Evolutionary conservation across 257 asterid genomes (phyloP), one percentile per base, ranked within the genome.

Genomic region (Salvia rosmarinus): DNA sequence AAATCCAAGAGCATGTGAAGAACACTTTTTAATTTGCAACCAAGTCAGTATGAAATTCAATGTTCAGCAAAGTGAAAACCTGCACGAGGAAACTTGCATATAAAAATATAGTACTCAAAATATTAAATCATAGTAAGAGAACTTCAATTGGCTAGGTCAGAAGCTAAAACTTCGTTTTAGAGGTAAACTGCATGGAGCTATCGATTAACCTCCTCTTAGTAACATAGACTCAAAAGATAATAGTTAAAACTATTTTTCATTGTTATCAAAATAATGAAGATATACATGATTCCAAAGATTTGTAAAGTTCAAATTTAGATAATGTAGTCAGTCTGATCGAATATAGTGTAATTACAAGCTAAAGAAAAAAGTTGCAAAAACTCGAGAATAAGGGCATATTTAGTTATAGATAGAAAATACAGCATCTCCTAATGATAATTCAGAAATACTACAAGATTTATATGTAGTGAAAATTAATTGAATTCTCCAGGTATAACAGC

Each of bases 1-100:
- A 59, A 71, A 19, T 58, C n/a, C 50, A 59, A 28, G 32, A 23
- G 21, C 46, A 70, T 25, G n/a, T 70, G 28, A 46, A 30, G 39
- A 47, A 71, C 49, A 21, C 51, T 51, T 51, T 9, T 34, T 17
- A 44, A 67, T 17, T 30, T 34, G 34, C 19, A 21, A 67, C 72
- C 14, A n/a, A 35, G 39, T 50, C 14, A 37, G 28, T 35, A 51
- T 12, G 64, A 52, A 68, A 7, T 37, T 37, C 35, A 39, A 9
- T 54, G 23, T 21, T 39, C 37, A 50, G 23, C 54, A 51, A 52
- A 37, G 58, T 54, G 25, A 52, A 67, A 50, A 44, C 14, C 61
- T 68, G 62, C 59, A 47, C 9, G 3, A 30, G 25, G 34, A n/a
- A 17, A 16, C 4, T 16, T 34, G 28, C 28, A 13, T 54, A 32